These are phyloP conservation scores for Pseudonectria buxi DNA, from an alignment of 2,329 filamentous ascomycete species.

Conservation along the genomic window DNA sequence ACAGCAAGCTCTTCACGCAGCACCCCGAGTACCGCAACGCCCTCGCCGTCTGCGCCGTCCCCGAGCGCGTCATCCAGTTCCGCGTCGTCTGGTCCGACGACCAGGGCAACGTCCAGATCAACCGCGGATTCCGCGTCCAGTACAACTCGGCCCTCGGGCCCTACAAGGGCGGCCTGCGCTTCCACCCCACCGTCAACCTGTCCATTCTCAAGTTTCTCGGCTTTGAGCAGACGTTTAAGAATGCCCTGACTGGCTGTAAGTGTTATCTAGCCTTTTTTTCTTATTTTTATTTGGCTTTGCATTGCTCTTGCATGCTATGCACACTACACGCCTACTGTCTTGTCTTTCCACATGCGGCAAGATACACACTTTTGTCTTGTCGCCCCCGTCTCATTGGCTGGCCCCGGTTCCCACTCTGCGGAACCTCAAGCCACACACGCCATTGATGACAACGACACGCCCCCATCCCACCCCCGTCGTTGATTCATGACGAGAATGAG, in stretches of 20 bases:
- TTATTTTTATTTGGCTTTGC: constrained; percentile 10
- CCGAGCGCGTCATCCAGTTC: constrained; percentile 96
- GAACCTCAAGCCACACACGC: neutral
- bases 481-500: neutral
- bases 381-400: no score
- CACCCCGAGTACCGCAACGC: constrained; percentile 92
- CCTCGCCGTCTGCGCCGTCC: constrained; percentile 78
- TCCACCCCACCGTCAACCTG: constrained; percentile 83
- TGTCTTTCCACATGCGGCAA: no score
- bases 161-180: constrained; percentile 94
- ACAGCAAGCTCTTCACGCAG: constrained; percentile 86
- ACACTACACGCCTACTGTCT: no score
- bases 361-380: no score
- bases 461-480: no score
- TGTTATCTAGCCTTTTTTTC: constrained; percentile 18
- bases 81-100: constrained; percentile 96
- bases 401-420: neutral
- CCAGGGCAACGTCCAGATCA: constrained; percentile 80
- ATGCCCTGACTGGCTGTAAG: constrained; percentile 90
- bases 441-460: no score
- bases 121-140: constrained; percentile 93
- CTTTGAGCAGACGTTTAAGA: constrained; percentile 99
- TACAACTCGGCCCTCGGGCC: constrained; percentile 97
- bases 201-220: constrained; percentile 91
- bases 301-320: no score